Evolutionary conservation across 345 rosid species (phyloP), one percentile per base, ranked within the genome.

Genomic region (Linum lewisii): DNA sequence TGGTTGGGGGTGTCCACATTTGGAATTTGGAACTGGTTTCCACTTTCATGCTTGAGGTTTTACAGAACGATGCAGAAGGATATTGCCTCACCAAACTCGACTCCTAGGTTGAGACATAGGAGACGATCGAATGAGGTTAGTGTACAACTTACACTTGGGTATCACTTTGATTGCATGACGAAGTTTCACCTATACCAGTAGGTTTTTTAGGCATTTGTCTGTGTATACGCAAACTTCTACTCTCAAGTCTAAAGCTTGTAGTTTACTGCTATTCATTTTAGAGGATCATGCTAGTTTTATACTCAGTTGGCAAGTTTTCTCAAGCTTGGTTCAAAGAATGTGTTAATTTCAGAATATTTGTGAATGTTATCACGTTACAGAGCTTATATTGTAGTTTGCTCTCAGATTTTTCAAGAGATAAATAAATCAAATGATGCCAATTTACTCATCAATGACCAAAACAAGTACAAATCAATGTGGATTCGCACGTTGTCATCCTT

Each of bases 1-100:
- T 87, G 90, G 47, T 42, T 45, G 92, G 90, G n/a, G 56, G 87
- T 84, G 36, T 84, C 93, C 8, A 90, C 83, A 24, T 84, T 54
- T 1, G 90, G 86, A 0, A 88, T 77, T 79, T 52, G 23, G 24
- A 24, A 21, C 19, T 1, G 62, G 58, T 15, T 3, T 55, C 24
- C 61, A 23, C 53, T 54, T 23, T 13, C 26, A 54, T 42, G 9
- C 18, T 42, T 42, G 47, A 42, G 4, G 47, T 42, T 6, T 3
- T 11, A 11, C 47, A 13, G 29, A 45, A 36, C 50, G 8, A 61
- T 67, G 66, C 36, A 44, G 26, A 62, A 51, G 58, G 52, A 57
- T 38, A 7, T 5, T 23, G 5, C 62, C 6, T 20, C 45, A 26
- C 19, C 58, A 5, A 56, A 53, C 5, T 22, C 61, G 0, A 61